A percentile compares a stretch with the other conserved stretches of the same genome.
These are phyloP conservation scores for Xylaria multiplex DNA, from an alignment of 2,329 filamentous ascomycete species.

Conservation along the genomic window DNA sequence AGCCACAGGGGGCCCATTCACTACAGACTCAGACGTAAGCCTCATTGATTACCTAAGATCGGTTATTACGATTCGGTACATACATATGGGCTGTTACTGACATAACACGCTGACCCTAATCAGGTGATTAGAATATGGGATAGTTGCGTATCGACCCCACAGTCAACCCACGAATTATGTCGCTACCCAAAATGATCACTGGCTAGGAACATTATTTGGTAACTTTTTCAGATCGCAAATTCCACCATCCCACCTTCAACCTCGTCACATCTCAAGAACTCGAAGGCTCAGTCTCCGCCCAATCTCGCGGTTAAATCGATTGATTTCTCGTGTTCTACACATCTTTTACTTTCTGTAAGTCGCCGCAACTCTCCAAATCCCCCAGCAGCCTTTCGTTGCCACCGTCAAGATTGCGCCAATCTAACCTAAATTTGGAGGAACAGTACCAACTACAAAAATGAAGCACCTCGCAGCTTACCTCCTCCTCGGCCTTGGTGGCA, in stretches of 20 bases:
- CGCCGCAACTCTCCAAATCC: slow-evolving; percentile 12
- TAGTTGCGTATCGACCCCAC: slow-evolving; percentile 33
- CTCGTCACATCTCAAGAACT: slow-evolving; percentile 69
- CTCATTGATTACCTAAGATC: too few species aligned
- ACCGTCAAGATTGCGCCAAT: slow-evolving; percentile 12
- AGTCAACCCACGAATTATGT: slow-evolving; percentile 35
- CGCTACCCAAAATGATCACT: slow-evolving; percentile 37
- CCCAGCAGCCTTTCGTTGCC: slow-evolving; percentile 1
- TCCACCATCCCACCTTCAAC: slow-evolving; percentile 48
- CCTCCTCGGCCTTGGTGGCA: slow-evolving; percentile 93
- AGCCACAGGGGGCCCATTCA: slow-evolving; percentile 13
- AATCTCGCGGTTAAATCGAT: slow-evolving; percentile 99
- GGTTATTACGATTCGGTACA: neutral
- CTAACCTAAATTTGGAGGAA: slow-evolving; percentile 36
- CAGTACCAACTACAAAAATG: slow-evolving; percentile 75
- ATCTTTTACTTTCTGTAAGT: slow-evolving; percentile 52
- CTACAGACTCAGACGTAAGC: too few species aligned
- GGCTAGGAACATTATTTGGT: slow-evolving; percentile 33
- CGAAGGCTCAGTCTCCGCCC: slow-evolving; percentile 99
- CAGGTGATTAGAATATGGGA: slow-evolving; percentile 41
- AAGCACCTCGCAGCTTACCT: slow-evolving; percentile 99
- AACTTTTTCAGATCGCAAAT: slow-evolving; percentile 46
- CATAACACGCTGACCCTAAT: slow-evolving; percentile 41
- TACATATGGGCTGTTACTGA: neutral
- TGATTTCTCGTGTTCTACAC: slow-evolving; percentile 87